Percentiles rank a stretch among this genome's conserved stretches.
phyloP scores from a whole-genome alignment of 1,139 yeast genomes.

The Protomyces inundatus region DNA sequence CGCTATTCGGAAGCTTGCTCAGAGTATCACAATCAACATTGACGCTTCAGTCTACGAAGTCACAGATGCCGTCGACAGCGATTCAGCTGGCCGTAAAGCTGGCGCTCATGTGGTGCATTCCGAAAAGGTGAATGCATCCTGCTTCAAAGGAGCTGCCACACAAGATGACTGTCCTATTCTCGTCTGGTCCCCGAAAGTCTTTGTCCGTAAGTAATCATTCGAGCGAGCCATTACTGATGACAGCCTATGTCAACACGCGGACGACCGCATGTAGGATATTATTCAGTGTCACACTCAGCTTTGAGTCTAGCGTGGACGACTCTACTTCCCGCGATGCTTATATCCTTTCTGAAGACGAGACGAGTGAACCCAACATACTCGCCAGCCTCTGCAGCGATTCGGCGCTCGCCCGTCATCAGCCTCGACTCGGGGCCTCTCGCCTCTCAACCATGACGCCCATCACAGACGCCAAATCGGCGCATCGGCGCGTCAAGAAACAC shows the following conservation, averaged over 20 bases:
- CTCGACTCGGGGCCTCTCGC: neutral
- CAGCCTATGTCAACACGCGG: neutral
- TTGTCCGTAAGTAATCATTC: neutral
- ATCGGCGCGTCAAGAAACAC: neutral
- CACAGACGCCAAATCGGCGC: neutral
- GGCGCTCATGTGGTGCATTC: neutral
- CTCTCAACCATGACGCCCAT: neutral
- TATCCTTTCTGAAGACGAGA: neutral
- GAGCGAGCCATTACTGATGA: neutral
- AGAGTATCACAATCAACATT: neutral
- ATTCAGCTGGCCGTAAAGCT: neutral
- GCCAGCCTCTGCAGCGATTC: neutral
- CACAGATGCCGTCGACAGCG: neutral
- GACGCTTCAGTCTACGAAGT: neutral
- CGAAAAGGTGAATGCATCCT: neutral
- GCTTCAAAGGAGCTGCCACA: neutral
- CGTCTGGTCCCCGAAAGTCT: neutral
- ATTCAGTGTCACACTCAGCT: neutral
- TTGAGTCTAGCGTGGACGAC: neutral
- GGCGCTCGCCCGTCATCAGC: neutral
- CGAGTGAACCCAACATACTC: neutral
- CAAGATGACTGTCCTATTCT: neutral
- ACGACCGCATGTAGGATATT: neutral
- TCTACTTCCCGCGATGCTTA: neutral
- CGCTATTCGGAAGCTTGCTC: neutral